Percentiles rank a stretch among this genome's conserved stretches.
These are phyloP conservation scores for Apodospora peruviana DNA, from an alignment of 495 filamentous ascomycete genomes.

Conservation along the genomic window DNA sequence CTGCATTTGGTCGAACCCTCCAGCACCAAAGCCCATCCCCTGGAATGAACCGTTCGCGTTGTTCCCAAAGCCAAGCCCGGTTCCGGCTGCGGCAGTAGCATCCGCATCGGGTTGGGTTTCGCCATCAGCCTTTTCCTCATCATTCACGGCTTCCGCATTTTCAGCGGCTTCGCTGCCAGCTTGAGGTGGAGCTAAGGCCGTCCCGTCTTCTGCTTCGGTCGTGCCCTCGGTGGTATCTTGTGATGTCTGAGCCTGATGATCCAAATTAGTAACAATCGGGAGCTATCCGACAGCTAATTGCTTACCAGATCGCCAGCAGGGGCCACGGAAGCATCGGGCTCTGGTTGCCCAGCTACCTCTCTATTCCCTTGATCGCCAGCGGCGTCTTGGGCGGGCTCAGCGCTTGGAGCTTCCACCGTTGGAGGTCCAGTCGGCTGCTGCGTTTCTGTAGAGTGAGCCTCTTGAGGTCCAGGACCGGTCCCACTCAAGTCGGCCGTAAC, in stretches of 20 bases:
- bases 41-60: background rate
- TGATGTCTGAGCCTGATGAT: slow-evolving; percentile 6
- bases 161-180: slow-evolving; percentile 19
- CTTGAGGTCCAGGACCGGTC: slow-evolving; percentile 1
- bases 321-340: background rate
- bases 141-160: slow-evolving; percentile 18
- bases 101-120: slow-evolving; percentile 27
- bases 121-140: slow-evolving; percentile 26
- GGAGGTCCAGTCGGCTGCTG: background rate
- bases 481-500: slow-evolving; percentile 5
- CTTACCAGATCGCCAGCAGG: slow-evolving; percentile 7
- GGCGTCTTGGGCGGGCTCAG: slow-evolving; percentile 12
- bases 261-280: slow-evolving; percentile 6
- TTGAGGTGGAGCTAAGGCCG: slow-evolving; percentile 3
- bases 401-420: background rate
- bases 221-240: slow-evolving; percentile 5
- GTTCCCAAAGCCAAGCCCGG: slow-evolving; percentile 41
- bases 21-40: slow-evolving; percentile 41
- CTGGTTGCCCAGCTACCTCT: slow-evolving; percentile 1
- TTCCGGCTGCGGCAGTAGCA: slow-evolving; percentile 10
- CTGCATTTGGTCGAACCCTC: slow-evolving; percentile 68
- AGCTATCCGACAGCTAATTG: background rate
- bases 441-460: slow-evolving; percentile 3
- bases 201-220: slow-evolving; percentile 1
- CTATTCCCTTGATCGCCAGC: background rate